These are phyloP conservation scores for Vanderwaltozyma yarrowii DNA, from an alignment of 805 yeast genomes.

Conservation along the genomic window DNA sequence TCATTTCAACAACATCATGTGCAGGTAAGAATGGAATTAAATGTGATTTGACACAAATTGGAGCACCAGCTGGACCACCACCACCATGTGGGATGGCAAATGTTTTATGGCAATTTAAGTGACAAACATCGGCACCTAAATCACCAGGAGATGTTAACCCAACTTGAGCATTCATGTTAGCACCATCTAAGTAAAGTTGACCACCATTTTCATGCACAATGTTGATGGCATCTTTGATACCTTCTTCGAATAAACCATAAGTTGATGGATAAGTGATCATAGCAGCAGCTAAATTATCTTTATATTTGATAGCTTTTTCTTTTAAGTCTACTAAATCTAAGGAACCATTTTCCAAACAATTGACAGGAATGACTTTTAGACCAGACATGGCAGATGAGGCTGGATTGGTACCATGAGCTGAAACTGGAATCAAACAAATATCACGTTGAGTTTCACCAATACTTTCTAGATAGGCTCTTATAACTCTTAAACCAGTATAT, in stretches of 20 bases:
- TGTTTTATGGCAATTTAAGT: slow-evolving; percentile 91
- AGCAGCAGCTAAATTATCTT: slow-evolving; percentile 68
- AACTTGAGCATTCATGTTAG: slow-evolving; percentile 98
- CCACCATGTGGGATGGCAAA: slow-evolving; percentile 99
- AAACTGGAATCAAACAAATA: slow-evolving; percentile 88
- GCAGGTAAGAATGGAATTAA: slow-evolving; percentile 73
- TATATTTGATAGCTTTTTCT: slow-evolving; percentile 60
- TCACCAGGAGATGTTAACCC: slow-evolving; percentile 97
- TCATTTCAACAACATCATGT: slow-evolving; percentile 50
- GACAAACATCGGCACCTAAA: slow-evolving; percentile 97
- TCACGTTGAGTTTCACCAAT: slow-evolving; percentile 66
- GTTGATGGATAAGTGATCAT: slow-evolving; percentile 99
- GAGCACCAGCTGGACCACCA: slow-evolving; percentile 99
- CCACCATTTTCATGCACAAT: slow-evolving; percentile 82
- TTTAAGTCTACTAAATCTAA: slow-evolving; percentile 70
- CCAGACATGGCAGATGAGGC: slow-evolving; percentile 99
- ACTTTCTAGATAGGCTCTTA: slow-evolving; percentile 62
- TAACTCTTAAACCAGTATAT: slow-evolving; percentile 84
- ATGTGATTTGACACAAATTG: slow-evolving; percentile 84
- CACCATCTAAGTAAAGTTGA: slow-evolving; percentile 96
- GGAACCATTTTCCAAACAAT: slow-evolving; percentile 78
- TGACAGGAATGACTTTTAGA: slow-evolving; percentile 83
- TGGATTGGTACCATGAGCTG: slow-evolving; percentile 98
- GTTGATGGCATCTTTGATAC: slow-evolving; percentile 76
- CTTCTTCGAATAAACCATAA: slow-evolving; percentile 92